These are phyloP conservation scores for Erucastrum elatum DNA, from an alignment of 345 rosid genomes.

Conservation along the genomic window DNA sequence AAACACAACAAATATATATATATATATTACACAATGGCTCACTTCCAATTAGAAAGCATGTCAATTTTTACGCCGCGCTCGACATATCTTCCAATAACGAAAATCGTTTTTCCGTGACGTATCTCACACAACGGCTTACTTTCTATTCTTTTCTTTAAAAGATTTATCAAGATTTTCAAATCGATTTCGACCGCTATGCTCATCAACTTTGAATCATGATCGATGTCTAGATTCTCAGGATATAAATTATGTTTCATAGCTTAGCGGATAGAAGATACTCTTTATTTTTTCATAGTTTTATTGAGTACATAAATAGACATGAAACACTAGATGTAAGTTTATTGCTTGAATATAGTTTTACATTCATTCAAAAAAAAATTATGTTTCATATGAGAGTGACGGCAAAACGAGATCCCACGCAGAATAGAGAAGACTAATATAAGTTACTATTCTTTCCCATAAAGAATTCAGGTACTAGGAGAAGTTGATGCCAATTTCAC, in stretches of 20 bases:
- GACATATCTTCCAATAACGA: not conserved
- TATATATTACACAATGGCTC: not conserved
- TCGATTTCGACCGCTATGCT: not conserved
- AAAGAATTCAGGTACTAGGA: constrained; percentile 34
- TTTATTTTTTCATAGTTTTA: too few relatives aligned
- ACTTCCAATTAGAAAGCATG: not conserved
- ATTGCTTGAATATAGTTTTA: too few relatives aligned
- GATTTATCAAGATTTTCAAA: not conserved
- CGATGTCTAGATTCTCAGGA: constrained; percentile 13
- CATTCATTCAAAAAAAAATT: too few relatives aligned
- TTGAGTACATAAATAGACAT: not conserved
- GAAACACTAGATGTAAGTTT: too few relatives aligned
- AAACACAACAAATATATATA: not conserved
- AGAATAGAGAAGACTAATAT: too few relatives aligned
- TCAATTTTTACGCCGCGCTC: not conserved
- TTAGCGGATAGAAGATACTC: too few relatives aligned
- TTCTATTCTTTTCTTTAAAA: too few relatives aligned
- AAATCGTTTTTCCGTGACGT: not conserved
- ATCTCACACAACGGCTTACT: too few relatives aligned
- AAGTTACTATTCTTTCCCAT: constrained; percentile 21
- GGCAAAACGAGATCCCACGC: not conserved
- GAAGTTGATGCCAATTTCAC: constrained; percentile 35
- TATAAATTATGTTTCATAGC: not conserved
- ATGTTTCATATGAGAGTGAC: too few relatives aligned
- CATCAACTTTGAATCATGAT: not conserved